Base-by-base conservation (phyloP, 163 green algal species). In the Scenedesmus sp. region DNA sequence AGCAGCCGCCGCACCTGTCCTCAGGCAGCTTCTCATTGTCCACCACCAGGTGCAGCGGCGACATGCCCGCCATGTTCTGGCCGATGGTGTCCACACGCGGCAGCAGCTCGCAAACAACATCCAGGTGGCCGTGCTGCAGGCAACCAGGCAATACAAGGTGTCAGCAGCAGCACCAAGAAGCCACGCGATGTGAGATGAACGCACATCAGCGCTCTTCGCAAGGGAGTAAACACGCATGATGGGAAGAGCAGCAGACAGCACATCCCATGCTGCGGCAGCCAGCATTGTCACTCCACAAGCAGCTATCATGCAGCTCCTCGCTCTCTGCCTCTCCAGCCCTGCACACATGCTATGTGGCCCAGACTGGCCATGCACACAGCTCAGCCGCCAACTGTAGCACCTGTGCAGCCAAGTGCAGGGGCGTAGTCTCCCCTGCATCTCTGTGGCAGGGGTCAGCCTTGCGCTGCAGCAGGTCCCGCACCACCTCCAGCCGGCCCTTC, bases 11-110 rank as follows among this genome's bases (percentile, higher is more conserved):
- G 64, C 46, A 86, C 81, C 52, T 86, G 20, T 66, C 81, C 81
- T 86, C 81, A 26, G 81, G 52, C 12, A 86, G 34, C 52, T 86
- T 86, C 16, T 86, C 81, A 86, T 86, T 86, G 81, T 86, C 81
- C 81, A 86, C 81, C 52, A 86, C 81, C 46, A 86, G 52, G 52
- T 86, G 81, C 54, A 86, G 52, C 13, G 81, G 81, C 16, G 81
- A 66, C 26, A 57, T 57, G 18, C 81, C 81, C 18, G 81, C 81
- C 81, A 86, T 86, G 81, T 86, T 86, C 81, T 86, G 81, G 52
- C 81, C 54, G n/a, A 66, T 26, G 1, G 52, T 66, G 5, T 55
- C 20, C 52, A 66, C 10, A 13, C 54, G 77, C 12, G 13, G 9
- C 81, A 86, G 52, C 81, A 86, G 81, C 81, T 66, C 81, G 4